These are phyloP conservation scores for Avena sativa DNA, from an alignment of 176 grass and related monocot species.

Conservation along the genomic window DNA sequence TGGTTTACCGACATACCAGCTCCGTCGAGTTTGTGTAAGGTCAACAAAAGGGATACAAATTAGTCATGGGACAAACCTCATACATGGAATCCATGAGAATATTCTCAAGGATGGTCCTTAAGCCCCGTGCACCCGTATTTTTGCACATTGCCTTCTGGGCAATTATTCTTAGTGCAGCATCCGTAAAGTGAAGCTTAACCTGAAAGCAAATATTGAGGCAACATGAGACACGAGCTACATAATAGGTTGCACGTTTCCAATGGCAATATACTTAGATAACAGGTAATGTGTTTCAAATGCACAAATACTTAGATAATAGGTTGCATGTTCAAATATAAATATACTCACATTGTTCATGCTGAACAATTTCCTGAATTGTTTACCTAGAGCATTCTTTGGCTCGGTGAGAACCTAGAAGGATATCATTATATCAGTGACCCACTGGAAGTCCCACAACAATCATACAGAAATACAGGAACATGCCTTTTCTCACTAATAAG, in stretches of 20 bases:
- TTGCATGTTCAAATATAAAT: constrained; percentile 25
- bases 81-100: constrained; percentile 99
- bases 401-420: constrained; percentile 78
- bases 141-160: constrained; percentile 89
- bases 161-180: constrained; percentile 84
- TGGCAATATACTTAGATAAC: constrained; percentile 15
- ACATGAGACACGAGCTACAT: constrained; percentile 10
- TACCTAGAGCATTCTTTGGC: constrained; percentile 90
- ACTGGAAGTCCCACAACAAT: constrained; percentile 14
- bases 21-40: constrained; percentile 6
- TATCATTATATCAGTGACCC: constrained; percentile 32
- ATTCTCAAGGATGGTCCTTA: constrained; percentile 94
- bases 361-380: constrained; percentile 97
- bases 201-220: constrained; percentile 50
- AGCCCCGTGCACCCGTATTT: constrained; percentile 90
- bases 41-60: constrained; percentile 12
- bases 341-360: constrained; percentile 96
- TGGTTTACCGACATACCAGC: not conserved
- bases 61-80: constrained; percentile 62
- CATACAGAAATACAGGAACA: constrained; percentile 8
- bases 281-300: constrained; percentile 19
- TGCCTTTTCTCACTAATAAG: not conserved
- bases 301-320: constrained; percentile 24
- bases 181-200: constrained; percentile 96
- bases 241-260: constrained; percentile 28